Evolutionary conservation across 1,139 yeast species (phyloP).

Genomic region (Kurtzmaniella quercitrusa): DNA sequence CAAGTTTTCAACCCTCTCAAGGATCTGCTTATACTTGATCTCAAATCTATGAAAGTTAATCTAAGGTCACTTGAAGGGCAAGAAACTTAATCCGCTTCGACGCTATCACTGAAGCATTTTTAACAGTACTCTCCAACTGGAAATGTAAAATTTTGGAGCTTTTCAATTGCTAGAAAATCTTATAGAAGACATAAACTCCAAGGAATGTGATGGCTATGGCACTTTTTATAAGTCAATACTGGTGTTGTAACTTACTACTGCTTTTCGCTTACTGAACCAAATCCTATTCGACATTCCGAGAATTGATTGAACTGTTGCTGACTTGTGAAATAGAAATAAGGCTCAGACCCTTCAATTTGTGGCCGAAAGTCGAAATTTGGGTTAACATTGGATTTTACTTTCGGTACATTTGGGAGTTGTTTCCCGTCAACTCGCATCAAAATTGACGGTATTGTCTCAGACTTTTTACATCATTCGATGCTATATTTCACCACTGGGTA

Average conservation of each 20-base stretch:
- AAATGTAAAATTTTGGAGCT: background rate
- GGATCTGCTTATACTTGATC: background rate
- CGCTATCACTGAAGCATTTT: constrained; percentile 31
- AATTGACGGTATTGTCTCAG: constrained; percentile 14
- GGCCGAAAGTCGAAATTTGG: constrained; percentile 25
- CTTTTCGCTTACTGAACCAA: constrained; percentile 21
- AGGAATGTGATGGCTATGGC: constrained; percentile 31
- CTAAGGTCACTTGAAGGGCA: background rate
- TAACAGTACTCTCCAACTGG: constrained; percentile 27
- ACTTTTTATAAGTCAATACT: constrained; percentile 35
- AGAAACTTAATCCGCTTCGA: constrained; percentile 14
- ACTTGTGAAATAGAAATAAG: constrained; percentile 17
- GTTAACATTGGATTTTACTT: constrained; percentile 21
- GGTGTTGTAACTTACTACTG: constrained; percentile 29
- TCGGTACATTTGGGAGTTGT: constrained; percentile 15
- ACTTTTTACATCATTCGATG: constrained; percentile 17
- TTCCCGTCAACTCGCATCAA: constrained; percentile 15
- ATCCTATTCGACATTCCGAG: constrained; percentile 8
- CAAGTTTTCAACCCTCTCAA: constrained; percentile 7
- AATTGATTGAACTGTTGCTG: constrained; percentile 1
- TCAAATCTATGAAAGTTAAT: background rate
- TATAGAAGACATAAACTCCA: background rate
- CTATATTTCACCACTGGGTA: background rate
- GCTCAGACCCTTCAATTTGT: constrained; percentile 15
- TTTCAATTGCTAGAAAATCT: background rate